Percentiles rank a stretch among this genome's conserved stretches.
Conservation (phyloP, 176 grass and related monocot species). For the Melocanna baccifera region DNA sequence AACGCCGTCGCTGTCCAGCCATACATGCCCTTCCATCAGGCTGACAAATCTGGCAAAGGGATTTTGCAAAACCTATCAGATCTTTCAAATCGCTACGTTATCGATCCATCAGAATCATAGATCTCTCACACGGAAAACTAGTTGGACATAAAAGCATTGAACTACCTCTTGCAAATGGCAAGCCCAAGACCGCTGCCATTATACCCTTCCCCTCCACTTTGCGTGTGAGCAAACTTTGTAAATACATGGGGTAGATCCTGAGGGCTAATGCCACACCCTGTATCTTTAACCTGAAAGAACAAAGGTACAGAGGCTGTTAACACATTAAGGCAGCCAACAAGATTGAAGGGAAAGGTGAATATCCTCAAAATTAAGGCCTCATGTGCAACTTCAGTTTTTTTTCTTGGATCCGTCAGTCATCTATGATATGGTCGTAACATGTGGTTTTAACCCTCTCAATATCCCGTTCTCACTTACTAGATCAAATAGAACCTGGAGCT, state of each 20-base stretch:
- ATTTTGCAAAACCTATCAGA: background rate
- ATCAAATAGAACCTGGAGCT: background rate
- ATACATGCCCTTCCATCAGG: constrained; percentile 95
- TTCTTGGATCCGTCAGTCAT: background rate
- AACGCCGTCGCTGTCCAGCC: constrained; percentile 85
- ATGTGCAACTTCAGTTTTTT: no score
- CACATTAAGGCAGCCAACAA: background rate
- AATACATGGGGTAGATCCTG: constrained; percentile 87
- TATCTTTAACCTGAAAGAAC: constrained; percentile 73
- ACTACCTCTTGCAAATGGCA: constrained; percentile 75
- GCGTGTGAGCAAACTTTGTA: constrained; percentile 79
- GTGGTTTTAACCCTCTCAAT: background rate
- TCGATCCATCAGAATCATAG: background rate
- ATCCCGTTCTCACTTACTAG: background rate
- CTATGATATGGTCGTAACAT: background rate
- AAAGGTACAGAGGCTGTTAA: constrained; percentile 33
- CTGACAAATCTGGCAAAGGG: constrained; percentile 64
- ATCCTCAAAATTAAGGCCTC: no score
- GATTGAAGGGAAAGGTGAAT: background rate
- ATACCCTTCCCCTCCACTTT: constrained; percentile 53
- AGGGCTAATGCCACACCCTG: constrained; percentile 86
- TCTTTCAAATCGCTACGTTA: background rate
- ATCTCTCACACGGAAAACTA: background rate
- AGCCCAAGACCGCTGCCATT: constrained; percentile 79
- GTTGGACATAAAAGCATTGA: background rate